Conservation (phyloP, 2,329 filamentous ascomycete species). For the Fusarium mexicanum region DNA sequence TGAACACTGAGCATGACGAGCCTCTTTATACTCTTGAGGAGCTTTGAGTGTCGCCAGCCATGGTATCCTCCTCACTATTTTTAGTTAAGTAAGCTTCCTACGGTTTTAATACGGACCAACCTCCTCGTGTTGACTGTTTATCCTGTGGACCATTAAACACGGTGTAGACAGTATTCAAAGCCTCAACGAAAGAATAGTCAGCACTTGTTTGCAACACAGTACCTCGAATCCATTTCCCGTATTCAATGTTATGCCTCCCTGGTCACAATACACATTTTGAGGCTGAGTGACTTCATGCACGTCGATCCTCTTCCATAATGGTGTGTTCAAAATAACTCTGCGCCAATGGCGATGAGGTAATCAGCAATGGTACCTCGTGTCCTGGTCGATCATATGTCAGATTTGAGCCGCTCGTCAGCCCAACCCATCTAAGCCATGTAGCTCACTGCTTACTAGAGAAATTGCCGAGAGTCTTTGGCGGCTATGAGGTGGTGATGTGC, state of each 20-base stretch:
- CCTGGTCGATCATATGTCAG: background rate
- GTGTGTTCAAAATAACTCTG: too few relatives aligned
- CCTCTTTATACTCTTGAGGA: background rate
- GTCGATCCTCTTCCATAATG: background rate
- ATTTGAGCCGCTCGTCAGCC: background rate
- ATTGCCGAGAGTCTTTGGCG: too few relatives aligned
- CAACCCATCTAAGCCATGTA: background rate
- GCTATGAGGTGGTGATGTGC: too few relatives aligned
- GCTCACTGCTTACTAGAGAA: background rate
- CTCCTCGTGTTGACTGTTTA: background rate
- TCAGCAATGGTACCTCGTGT: background rate
- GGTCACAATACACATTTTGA: background rate
- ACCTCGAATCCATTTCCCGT: background rate
- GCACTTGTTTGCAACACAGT: background rate
- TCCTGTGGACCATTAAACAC: background rate
- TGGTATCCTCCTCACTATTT: background rate
- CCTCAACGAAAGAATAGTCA: background rate
- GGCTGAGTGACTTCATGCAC: background rate
- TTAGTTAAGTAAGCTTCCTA: background rate
- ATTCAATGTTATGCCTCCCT: background rate
- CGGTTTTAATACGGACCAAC: background rate
- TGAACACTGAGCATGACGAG: accelerated
- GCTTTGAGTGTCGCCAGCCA: too few relatives aligned
- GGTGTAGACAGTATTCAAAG: background rate
- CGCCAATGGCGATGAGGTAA: background rate